These are phyloP conservation scores for Ogataea kodamae DNA, from an alignment of 805 yeast genomes.

Conservation along the genomic window DNA sequence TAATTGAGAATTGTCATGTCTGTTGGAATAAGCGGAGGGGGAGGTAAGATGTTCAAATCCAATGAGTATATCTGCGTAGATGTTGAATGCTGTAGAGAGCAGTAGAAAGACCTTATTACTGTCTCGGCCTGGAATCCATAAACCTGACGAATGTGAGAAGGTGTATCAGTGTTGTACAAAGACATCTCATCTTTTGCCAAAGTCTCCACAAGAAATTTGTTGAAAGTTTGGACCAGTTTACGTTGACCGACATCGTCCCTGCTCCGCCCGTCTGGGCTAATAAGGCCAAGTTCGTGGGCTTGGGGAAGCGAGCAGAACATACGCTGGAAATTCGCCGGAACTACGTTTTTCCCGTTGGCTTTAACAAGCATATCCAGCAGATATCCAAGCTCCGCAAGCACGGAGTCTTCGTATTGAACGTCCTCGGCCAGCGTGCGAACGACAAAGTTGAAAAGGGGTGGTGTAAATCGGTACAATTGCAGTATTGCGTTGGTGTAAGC, in stretches of 20 bases:
- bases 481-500: slow-evolving; percentile 73
- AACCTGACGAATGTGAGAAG: slow-evolving; percentile 27
- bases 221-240: slow-evolving; percentile 48
- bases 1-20: slow-evolving; percentile 47
- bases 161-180: slow-evolving; percentile 23
- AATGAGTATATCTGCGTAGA: slow-evolving; percentile 37
- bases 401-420: slow-evolving; percentile 43
- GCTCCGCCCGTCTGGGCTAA: slow-evolving; percentile 46
- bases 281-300: slow-evolving; percentile 50
- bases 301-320: slow-evolving; percentile 46
- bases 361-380: slow-evolving; percentile 87
- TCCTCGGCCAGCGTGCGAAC: slow-evolving; percentile 54
- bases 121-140: slow-evolving; percentile 45
- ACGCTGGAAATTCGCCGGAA: slow-evolving; percentile 74
- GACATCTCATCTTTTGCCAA: slow-evolving; percentile 47
- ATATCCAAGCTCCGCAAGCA: slow-evolving; percentile 81
- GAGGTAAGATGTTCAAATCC: slow-evolving; percentile 37
- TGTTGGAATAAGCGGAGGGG: slow-evolving; percentile 33
- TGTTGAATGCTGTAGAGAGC: slow-evolving; percentile 37
- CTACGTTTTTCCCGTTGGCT: slow-evolving; percentile 74
- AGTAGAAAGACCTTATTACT: slow-evolving; percentile 38
- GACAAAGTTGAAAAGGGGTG: slow-evolving; percentile 66
- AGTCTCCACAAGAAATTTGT: slow-evolving; percentile 53
- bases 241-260: slow-evolving; percentile 44
- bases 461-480: slow-evolving; percentile 75